Evolutionary conservation across 768 basidiomycete genomes (phyloP).

Genomic region (Podaxis sp.): DNA sequence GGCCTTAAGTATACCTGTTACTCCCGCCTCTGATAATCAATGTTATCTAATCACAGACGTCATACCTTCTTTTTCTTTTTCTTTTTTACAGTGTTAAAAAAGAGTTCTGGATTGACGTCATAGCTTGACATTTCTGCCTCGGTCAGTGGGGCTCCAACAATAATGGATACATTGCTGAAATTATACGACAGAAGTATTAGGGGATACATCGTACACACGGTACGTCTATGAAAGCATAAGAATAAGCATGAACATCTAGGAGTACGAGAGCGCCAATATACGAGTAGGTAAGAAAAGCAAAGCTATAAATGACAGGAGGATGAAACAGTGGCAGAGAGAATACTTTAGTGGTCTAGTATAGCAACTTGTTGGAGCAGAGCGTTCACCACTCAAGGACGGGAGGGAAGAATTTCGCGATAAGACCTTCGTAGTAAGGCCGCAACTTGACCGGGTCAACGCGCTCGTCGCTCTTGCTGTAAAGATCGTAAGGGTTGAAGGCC

Average conservation of each 20-base stretch:
- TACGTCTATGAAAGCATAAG: not conserved
- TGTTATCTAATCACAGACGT: not conserved
- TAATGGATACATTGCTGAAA: not conserved
- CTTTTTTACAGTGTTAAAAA: not conserved
- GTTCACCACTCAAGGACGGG: slow-evolving; percentile 74
- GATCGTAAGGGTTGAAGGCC: slow-evolving; percentile 92
- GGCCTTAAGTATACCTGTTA: not conserved
- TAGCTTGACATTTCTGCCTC: too few relatives aligned
- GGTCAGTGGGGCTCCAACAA: not conserved
- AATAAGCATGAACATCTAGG: not conserved
- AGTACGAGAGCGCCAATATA: not conserved
- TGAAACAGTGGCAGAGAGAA: not conserved
- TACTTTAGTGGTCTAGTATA: not conserved
- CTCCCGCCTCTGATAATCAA: not conserved
- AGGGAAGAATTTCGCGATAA: slow-evolving; percentile 89
- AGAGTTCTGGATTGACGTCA: not conserved
- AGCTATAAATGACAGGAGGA: not conserved
- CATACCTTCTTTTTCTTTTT: not conserved
- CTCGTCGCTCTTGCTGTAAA: slow-evolving; percentile 87
- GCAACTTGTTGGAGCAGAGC: not conserved
- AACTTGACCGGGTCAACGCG: slow-evolving; percentile 61
- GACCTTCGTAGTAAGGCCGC: slow-evolving; percentile 77
- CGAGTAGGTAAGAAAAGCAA: slow-evolving; percentile 9
- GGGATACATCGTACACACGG: not conserved
- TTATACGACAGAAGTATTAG: slow-evolving; percentile 2